phyloP scores from a whole-genome alignment of 176 grass and related monocot species.

The Dendrocalamus sinicus region DNA sequence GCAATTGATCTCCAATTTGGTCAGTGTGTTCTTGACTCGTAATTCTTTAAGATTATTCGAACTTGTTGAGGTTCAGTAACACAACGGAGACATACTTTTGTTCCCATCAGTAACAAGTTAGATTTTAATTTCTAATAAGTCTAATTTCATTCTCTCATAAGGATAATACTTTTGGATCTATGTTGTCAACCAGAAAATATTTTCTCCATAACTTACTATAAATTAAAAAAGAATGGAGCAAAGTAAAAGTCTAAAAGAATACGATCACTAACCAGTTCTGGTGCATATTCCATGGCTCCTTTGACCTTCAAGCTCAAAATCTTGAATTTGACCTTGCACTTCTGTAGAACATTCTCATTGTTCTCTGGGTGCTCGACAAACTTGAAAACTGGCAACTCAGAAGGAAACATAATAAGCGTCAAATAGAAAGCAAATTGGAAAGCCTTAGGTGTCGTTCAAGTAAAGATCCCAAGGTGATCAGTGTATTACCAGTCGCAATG shows the following conservation, averaged over 20 bases:
- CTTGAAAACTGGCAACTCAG: conserved; percentile 80
- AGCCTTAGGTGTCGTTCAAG: conserved; percentile 26
- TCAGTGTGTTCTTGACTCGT: not conserved
- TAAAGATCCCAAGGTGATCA: conserved; percentile 32
- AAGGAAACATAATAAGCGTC: conserved; percentile 34
- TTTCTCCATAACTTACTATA: conserved; percentile 9
- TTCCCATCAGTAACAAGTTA: not conserved
- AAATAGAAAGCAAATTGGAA: conserved; percentile 31
- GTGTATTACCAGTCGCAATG: conserved; percentile 80
- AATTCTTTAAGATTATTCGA: not conserved
- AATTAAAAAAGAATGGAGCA: conserved; percentile 18
- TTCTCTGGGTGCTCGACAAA: conserved; percentile 98
- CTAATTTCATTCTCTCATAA: conserved; percentile 19
- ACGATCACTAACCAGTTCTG: conserved; percentile 68
- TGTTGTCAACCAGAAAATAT: not conserved
- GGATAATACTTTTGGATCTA: not conserved
- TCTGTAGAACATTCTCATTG: conserved; percentile 84
- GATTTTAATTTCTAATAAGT: not conserved
- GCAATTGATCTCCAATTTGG: not conserved
- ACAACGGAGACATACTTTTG: not conserved
- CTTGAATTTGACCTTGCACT: conserved; percentile 97
- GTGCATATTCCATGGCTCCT: conserved; percentile 93
- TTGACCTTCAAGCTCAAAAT: conserved; percentile 99
- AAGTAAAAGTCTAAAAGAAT: conserved; percentile 1
- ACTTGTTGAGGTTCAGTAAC: not conserved